Percentiles rank a stretch among this genome's conserved stretches.
Evolutionary conservation across 345 rosid genomes (phyloP).

Genomic region (Firmiana major): DNA sequence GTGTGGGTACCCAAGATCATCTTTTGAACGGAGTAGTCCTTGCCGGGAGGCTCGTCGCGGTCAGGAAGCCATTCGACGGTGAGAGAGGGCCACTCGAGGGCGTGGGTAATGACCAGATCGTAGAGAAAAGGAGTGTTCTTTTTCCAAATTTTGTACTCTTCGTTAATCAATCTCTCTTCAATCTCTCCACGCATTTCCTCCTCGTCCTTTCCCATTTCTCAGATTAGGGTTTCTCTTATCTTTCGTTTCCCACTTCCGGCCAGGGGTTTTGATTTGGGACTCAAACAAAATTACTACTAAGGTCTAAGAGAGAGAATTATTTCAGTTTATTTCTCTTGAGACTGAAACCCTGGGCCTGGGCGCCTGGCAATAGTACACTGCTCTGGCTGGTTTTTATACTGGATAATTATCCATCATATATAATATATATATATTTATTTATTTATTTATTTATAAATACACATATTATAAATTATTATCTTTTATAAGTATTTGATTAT

Average conservation of each 20-base stretch:
- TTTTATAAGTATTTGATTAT: no score
- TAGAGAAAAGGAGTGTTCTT: conserved; percentile 96
- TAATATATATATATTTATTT: no score
- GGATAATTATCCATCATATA: no score
- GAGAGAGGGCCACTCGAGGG: conserved; percentile 99
- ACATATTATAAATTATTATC: no score
- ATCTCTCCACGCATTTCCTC: conserved; percentile 96
- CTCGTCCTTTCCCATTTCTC: conserved; percentile 81
- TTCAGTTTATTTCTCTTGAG: no score
- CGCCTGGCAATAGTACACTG: no score
- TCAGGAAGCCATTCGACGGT: conserved; percentile 95
- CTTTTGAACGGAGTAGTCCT: conserved; percentile 93
- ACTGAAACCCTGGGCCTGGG: no score
- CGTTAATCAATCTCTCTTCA: conserved; percentile 89
- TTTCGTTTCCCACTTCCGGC: neutral
- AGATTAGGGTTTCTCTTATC: neutral
- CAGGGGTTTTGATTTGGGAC: conserved; percentile 3
- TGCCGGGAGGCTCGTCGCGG: conserved; percentile 93
- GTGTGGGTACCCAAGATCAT: conserved; percentile 98
- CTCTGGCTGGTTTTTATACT: no score
- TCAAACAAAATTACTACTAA: no score
- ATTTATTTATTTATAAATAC: no score
- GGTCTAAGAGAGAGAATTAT: no score
- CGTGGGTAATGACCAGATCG: conserved; percentile 92
- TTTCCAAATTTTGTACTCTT: conserved; percentile 99